phyloP scores from a whole-genome alignment of 225 moss, liverwort and hornwort species.

The Straminergon stramineum region DNA sequence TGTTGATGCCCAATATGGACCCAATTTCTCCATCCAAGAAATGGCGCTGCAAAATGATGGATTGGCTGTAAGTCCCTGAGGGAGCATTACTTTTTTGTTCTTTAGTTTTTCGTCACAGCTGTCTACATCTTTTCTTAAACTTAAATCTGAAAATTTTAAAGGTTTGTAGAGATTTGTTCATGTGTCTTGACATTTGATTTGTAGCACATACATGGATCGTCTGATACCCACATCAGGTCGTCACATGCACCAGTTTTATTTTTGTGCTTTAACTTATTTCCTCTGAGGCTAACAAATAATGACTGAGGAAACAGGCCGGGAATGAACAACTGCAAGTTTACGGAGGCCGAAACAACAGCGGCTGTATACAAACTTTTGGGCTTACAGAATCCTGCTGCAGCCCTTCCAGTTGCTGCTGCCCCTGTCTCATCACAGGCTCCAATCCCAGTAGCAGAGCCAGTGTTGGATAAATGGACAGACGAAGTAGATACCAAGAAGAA shows the following conservation, averaged over 20 bases:
- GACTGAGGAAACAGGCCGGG: conserved; percentile 51
- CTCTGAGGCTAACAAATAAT: background rate
- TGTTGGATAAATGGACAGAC: conserved; percentile 38
- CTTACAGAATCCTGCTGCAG: conserved; percentile 51
- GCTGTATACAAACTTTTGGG: conserved; percentile 75
- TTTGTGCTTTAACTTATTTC: background rate
- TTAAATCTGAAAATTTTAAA: background rate
- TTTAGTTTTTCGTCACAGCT: background rate
- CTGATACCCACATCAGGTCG: background rate
- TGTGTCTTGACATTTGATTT: background rate
- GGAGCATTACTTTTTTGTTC: background rate
- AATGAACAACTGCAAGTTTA: conserved; percentile 73
- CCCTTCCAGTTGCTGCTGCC: conserved; percentile 11
- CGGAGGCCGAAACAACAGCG: conserved; percentile 69
- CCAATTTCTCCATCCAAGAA: conserved; percentile 53
- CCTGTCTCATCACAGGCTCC: conserved; percentile 8
- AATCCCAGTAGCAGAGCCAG: conserved; percentile 22
- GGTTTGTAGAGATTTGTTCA: background rate
- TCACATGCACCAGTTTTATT: background rate
- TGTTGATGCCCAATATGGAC: conserved; percentile 52
- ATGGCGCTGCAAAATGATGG: conserved; percentile 93
- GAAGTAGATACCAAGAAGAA: conserved; percentile 41
- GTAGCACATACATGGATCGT: background rate
- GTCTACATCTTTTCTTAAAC: background rate
- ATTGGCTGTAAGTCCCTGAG: conserved; percentile 75